Base-by-base conservation (phyloP, 108 stramenopile genomes). In the Conticribra weissflogii region DNA sequence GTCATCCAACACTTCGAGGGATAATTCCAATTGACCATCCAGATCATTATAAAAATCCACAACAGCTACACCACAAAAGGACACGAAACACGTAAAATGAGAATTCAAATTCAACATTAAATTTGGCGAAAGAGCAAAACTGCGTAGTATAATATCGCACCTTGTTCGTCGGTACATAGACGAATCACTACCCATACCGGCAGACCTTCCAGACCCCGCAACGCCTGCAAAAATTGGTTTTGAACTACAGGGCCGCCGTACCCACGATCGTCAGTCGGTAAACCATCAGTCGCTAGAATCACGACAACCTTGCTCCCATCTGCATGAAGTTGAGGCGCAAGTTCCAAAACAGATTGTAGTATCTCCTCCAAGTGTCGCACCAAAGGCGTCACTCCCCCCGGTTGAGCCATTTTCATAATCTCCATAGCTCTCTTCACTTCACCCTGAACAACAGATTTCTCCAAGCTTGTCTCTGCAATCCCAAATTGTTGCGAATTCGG, bases 1-100 rank as follows among this genome's bases (percentile, higher is more conserved):
- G 70, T 95, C 96, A 59, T 97, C 96, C 30, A 95, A 55, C 1
- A 97, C 92, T 49, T 97, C 96, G 60, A 95, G 45, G 28, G 78
- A 82, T 25, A 95, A 52, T 76, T 94, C 94, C 34, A 94, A 70
- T 55, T 92, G 81, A 19, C 55, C 66, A 74, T 97, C 96, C 14
- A 97, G 64, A 49, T 83, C 63, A 76, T 95, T 93, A 74, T 90
- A 97, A 71, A 89, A 97, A 2, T 88, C 33, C 0, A 89, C 88
- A 24, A 97, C 88, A 15, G 63, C 34, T 24, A 91, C 92, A 49
- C 93, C 89, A 62, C 94, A 92, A 4, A 52, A 53, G 28, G 44
- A 14, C 14, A 45, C 16, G 16, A 16, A 45, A 45, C 16, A 16
- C 44, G 44, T 14, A 9, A 45, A 45, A 16, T 45, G 14, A 45